These are phyloP conservation scores for Vitrella brassicaformis DNA, from an alignment of 73 alveolate genomes.

Conservation along the genomic window DNA sequence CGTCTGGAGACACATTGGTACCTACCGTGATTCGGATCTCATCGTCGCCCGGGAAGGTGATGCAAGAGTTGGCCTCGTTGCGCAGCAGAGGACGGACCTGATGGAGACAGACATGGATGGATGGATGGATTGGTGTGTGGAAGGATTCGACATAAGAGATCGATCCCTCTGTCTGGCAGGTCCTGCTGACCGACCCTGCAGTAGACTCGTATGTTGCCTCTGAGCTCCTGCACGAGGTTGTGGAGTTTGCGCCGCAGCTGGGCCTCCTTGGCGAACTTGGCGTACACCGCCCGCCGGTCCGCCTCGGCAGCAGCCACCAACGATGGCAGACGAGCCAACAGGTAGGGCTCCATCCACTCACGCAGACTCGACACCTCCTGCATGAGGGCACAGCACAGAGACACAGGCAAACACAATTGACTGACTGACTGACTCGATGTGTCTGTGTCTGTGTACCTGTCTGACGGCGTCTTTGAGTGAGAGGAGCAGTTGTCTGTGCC, in stretches of 20 bases:
- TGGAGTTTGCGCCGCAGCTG: neutral
- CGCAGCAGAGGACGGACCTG: neutral
- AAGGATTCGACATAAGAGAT: too few species aligned
- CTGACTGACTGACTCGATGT: neutral
- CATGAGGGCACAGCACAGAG: neutral
- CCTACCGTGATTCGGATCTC: neutral
- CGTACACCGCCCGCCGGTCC: neutral
- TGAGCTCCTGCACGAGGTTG: slow-evolving; percentile 69
- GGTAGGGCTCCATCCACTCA: neutral
- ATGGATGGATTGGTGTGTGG: too few species aligned
- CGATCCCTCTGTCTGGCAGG: too few species aligned
- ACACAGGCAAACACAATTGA: neutral
- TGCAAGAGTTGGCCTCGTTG: neutral
- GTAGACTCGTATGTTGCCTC: slow-evolving; percentile 78
- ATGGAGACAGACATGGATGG: too few species aligned
- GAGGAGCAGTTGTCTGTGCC: too few species aligned
- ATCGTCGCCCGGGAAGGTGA: neutral
- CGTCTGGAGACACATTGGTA: too few species aligned
- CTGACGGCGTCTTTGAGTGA: too few species aligned
- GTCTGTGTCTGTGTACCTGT: neutral
- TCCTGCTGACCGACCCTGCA: too few species aligned
- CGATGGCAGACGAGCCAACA: neutral
- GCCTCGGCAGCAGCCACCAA: neutral
- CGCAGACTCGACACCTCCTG: neutral
- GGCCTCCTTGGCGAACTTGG: neutral